Evolutionary conservation across 176 grass and related monocot genomes (phyloP).

Genomic region (Hordeum vulgare): MorexV3_pseudomolecules_assembly NC_058521.1:79764760-79765259

Average conservation of each 20-base stretch:
- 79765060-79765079: conserved; percentile 87
- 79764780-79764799: conserved; percentile 86
- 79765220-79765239: no score
- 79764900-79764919: no score
- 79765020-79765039: conserved; percentile 91
- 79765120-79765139: not conserved
- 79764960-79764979: conserved; percentile 83
- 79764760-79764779: conserved; percentile 99
- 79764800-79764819: conserved; percentile 74
- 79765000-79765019: conserved; percentile 86
- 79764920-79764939: no score
- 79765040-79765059: conserved; percentile 95
- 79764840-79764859: not conserved
- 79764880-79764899: not conserved
- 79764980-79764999: conserved; percentile 95
- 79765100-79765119: no score
- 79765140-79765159: no score
- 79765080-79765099: conserved; percentile 13
- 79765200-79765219: not conserved
- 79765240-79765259: conserved; percentile 72
- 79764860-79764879: not conserved
- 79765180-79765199: not conserved
- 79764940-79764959: conserved; percentile 48
- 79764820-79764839: conserved; percentile 52
- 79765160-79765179: no score